A percentile compares a stretch with the other conserved stretches of the same genome.
These are phyloP conservation scores for Sedum album DNA, from an alignment of 164 flowering plant genomes.

Conservation along the genomic window DNA sequence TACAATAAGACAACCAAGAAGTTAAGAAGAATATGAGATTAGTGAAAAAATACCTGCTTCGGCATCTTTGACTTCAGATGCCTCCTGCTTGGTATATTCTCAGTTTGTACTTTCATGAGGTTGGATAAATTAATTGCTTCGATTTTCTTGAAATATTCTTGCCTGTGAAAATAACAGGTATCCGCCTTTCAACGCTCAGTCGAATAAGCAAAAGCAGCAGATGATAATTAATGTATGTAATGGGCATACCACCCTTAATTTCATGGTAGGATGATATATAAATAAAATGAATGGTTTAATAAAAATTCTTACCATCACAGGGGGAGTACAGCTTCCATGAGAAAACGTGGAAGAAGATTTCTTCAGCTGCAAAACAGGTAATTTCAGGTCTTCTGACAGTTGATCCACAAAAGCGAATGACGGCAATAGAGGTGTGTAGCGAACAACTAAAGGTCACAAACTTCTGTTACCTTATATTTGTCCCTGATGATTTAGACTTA, in stretches of 20 bases:
- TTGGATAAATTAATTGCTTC: background rate
- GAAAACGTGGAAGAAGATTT: slow-evolving; percentile 63
- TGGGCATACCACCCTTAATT: background rate
- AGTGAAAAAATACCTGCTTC: background rate
- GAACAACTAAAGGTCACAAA: background rate
- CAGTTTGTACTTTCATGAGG: background rate
- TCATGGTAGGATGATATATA: background rate
- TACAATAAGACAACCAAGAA: background rate
- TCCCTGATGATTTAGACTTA: background rate
- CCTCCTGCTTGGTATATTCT: background rate
- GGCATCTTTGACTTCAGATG: background rate
- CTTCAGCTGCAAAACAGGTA: slow-evolving; percentile 55
- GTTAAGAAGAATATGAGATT: background rate
- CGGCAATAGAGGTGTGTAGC: slow-evolving; percentile 47
- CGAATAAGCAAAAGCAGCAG: slow-evolving; percentile 61
- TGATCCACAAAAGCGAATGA: slow-evolving; percentile 53
- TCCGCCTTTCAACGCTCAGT: slow-evolving; percentile 59
- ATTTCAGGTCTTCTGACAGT: slow-evolving; percentile 53
- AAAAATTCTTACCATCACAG: slow-evolving; percentile 18
- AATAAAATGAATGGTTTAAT: background rate
- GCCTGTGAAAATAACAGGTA: slow-evolving; percentile 27
- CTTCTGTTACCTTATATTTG: background rate
- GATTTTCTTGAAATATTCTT: background rate
- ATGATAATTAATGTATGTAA: slow-evolving; percentile 44
- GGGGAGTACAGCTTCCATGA: slow-evolving; percentile 66